Base-by-base conservation (phyloP, 106 monocot genomes). In the Dioscorea alata region DNA sequence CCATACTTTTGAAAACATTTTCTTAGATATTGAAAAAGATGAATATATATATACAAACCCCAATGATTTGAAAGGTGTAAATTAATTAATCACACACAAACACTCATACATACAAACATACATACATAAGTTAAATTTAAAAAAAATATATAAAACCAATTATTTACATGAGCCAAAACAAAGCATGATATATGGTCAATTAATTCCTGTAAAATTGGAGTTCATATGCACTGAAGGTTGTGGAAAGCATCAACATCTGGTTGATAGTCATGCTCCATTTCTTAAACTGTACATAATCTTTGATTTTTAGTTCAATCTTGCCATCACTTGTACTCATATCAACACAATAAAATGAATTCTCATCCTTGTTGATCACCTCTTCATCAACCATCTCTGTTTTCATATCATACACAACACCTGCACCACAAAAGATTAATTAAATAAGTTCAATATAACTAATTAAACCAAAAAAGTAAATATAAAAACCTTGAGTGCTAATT, bases 241-340 rank as follows among this genome's bases (percentile, higher is more conserved):
- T 82, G 49, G 91, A 82, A 23, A 79, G 62, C 76, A 72, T 82
- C 54, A 87, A 72, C 91, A 91, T 87, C 35, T 82, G 87, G 53
- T 82, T 82, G 34, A 91, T 80, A 34, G 80, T 82, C 28, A 60
- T 66, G 49, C 68, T 73, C 91, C 91, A 91, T 70, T 74, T 82
- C 76, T 65, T 87, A 75, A 82, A 80, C 64, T 65, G 48, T 13
- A 57, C 64, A 64, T 72, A 69, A 17, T 87, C 75, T 33, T 74
- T 49, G 13, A 77, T 64, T 61, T 74, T 79, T 24, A 91, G 75
- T 52, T 82, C 61, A 20, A 87, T 76, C 58, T 74, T 73, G 17
- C 90, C 84, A 24, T 67, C 71, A 66, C 74, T 91, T 64, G 91
- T 91, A 52, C 65, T 69, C 69, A 87, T 67, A 9, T 63, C 68